Conservation (phyloP, 345 rosid genomes). For the Cardiospermum halicacabum region DNA sequence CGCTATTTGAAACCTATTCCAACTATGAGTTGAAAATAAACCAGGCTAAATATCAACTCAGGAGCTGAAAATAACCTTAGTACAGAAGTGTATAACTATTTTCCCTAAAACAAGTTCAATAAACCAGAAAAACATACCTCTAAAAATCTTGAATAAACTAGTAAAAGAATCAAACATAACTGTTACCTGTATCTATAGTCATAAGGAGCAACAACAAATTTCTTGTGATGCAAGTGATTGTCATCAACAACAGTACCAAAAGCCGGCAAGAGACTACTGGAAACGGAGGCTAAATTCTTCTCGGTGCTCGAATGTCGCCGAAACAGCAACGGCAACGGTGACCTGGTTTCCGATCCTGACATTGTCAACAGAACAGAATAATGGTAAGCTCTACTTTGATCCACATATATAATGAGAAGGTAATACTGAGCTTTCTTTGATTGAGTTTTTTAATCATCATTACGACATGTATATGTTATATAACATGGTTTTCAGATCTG, state of each 20-base stretch:
- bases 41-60: too few species aligned
- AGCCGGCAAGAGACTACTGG: conserved; percentile 84
- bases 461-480: too few species aligned
- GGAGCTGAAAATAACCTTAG: too few species aligned
- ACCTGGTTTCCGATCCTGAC: conserved; percentile 29
- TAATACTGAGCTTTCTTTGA: conserved; percentile 9
- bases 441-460: background rate
- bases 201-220: conserved; percentile 59
- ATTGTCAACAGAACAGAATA: too few species aligned
- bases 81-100: too few species aligned
- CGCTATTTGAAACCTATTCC: too few species aligned
- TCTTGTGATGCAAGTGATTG: conserved; percentile 37
- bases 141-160: background rate
- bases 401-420: too few species aligned
- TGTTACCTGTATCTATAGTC: conserved; percentile 91
- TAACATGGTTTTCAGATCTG: too few species aligned
- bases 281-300: conserved; percentile 61
- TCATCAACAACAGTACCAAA: conserved; percentile 72
- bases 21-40: too few species aligned
- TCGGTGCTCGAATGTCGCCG: conserved; percentile 51
- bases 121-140: background rate
- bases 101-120: too few species aligned
- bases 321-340: conserved; percentile 44
- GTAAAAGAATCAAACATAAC: background rate
- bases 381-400: too few species aligned